Base-by-base conservation (phyloP, 2,329 filamentous ascomycete genomes). In the Diplodia scrobiculata region DNA sequence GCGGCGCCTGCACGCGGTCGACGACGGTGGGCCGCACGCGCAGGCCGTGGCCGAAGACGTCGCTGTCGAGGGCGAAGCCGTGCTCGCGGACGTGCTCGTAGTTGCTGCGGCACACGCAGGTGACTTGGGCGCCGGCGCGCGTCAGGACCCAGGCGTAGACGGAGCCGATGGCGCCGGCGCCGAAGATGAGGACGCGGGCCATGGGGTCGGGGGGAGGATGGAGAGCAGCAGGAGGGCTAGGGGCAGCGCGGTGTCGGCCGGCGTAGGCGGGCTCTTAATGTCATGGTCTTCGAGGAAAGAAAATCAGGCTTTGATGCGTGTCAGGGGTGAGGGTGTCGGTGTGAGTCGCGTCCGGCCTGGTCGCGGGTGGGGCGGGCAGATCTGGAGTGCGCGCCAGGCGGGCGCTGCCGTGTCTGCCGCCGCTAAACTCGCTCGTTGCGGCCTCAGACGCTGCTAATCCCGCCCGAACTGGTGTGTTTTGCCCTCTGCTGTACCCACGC, bases 51-150 rank as follows among this genome's bases (percentile, higher is more conserved):
- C 67, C 67, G 51, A 68, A 68, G 38, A 66, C 50, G n/a, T 50
- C 45, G 29, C 54, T 59, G 51, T 67, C 36, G 51, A 82, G 77
- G 27, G 68, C 70, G 70, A 82, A 80, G 52, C 80, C 80, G 36
- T 78, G 68, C 9, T 72, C 67, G 67, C 75, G 79, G 0, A 75
- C 79, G 14, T 76, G 72, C n/a, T 75, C 69, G 71, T 81, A 81
- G 68, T 81, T 82, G 36, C 79, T 80, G 58, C 80, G 78, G 67
- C 79, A 81, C 51, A 82, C 77, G 2, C 78, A 78, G 21, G 78
- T 81, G n/a, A 79, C 76, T 53, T 73, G 73, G 14, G 76, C 74
- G 45, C 60, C 58, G 55, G 75, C 75, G 70, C 77, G 74, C 14
- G 75, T 73, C 5, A 81, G 72, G 11, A 80, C 72, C 69, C 79